Percentiles rank a stretch among this genome's conserved stretches.
phyloP scores from a whole-genome alignment of 202 grass and related monocot species.

The Schoenoplectus tabernaemontani region DNA sequence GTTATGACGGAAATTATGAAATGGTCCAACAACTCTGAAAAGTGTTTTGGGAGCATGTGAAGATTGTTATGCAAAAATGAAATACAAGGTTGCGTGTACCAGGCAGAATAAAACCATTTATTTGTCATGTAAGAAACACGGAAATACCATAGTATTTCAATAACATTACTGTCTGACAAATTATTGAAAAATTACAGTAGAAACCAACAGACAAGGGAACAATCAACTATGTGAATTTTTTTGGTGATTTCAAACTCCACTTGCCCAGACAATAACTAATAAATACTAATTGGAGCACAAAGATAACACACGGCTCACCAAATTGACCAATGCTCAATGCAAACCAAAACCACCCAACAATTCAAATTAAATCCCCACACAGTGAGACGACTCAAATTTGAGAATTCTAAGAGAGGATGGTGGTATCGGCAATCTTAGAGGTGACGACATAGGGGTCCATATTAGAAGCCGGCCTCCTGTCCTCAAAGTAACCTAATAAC shows the following conservation, averaged over 20 bases:
- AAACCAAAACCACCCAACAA: constrained; percentile 4
- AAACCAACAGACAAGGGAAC: constrained; percentile 30
- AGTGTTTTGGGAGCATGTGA: not conserved
- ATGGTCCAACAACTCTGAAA: not conserved
- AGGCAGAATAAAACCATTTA: not conserved
- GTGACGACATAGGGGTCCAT: constrained; percentile 98
- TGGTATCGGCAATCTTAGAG: constrained; percentile 83
- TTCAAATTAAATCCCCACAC: constrained; percentile 8
- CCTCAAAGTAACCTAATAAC: constrained; percentile 85
- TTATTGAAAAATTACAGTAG: constrained; percentile 39
- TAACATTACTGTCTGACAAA: constrained; percentile 23
- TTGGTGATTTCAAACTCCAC: constrained; percentile 15
- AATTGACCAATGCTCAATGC: not conserved
- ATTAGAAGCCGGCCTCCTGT: constrained; percentile 95
- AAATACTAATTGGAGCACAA: not conserved
- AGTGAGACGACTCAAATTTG: not conserved
- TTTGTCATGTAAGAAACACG: constrained; percentile 8
- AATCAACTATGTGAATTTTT: constrained; percentile 25
- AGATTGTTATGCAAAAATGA: not conserved
- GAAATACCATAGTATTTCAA: constrained; percentile 9
- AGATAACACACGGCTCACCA: not conserved
- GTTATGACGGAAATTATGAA: not conserved
- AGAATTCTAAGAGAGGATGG: constrained; percentile 52
- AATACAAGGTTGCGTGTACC: not conserved
- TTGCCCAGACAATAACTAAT: constrained; percentile 18